A percentile compares a stretch with the other conserved stretches of the same genome.
Conservation (phyloP, 2,329 filamentous ascomycete species). For the Colletotrichum tanaceti region DNA sequence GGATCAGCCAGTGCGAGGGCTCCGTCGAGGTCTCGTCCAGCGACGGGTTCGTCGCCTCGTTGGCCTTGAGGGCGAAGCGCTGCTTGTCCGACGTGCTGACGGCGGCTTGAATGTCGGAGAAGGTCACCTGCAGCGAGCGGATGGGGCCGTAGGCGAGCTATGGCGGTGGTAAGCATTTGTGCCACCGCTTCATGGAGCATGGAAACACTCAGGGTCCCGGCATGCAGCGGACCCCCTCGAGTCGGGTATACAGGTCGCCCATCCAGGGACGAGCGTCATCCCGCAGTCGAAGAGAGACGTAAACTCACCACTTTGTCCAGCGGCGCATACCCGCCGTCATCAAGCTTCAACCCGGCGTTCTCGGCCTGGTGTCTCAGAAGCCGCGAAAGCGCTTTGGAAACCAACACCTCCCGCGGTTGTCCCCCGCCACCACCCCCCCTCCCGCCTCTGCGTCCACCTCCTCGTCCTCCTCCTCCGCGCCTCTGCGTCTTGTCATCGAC, state of each 20-base stretch:
- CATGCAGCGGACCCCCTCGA: too few relatives aligned
- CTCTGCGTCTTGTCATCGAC: conserved; percentile 43
- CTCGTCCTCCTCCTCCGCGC: conserved; percentile 43
- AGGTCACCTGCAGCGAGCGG: conserved; percentile 76
- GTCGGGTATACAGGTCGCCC: not conserved
- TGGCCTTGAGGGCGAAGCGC: conserved; percentile 82
- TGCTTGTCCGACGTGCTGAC: conserved; percentile 88
- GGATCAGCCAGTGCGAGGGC: conserved; percentile 82
- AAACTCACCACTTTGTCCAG: conserved; percentile 69
- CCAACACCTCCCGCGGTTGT: conserved; percentile 57
- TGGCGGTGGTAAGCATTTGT: conserved; percentile 7
- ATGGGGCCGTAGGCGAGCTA: conserved; percentile 69
- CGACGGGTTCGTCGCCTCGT: conserved; percentile 47
- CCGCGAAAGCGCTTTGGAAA: conserved; percentile 66
- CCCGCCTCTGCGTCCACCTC: conserved; percentile 38
- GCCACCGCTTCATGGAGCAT: not conserved
- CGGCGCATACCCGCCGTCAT: conserved; percentile 69
- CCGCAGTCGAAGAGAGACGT: conserved; percentile 13
- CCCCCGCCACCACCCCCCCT: conserved; percentile 49
- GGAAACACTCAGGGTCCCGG: not conserved
- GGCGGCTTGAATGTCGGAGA: conserved; percentile 76
- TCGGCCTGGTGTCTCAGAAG: conserved; percentile 68
- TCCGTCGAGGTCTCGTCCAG: conserved; percentile 53
- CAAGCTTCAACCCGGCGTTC: conserved; percentile 67
- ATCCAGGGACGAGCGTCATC: not conserved